These are phyloP conservation scores for Chrysanthemum makinoi DNA, from an alignment of 129 eudicot genomes.

Conservation along the genomic window DNA sequence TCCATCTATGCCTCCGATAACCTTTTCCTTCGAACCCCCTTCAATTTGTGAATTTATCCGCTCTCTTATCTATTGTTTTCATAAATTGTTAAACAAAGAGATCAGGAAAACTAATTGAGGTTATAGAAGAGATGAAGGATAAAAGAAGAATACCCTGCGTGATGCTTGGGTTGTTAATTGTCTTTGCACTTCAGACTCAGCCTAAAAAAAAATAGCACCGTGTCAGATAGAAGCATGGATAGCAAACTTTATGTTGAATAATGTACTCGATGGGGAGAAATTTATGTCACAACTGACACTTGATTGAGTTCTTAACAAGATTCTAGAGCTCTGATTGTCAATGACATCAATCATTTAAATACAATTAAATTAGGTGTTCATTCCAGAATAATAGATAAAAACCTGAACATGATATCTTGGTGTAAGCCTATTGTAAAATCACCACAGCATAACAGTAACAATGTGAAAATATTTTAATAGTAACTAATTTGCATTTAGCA, in stretches of 20 bases:
- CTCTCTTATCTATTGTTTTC: conserved; percentile 28
- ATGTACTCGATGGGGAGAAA: too few species aligned
- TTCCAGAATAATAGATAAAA: too few species aligned
- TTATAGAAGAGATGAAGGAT: conserved; percentile 2
- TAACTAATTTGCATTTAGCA: too few species aligned
- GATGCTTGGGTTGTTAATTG: conserved; percentile 40
- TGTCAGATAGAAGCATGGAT: conserved; percentile 7
- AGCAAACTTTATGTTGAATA: neutral
- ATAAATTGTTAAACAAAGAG: conserved; percentile 9
- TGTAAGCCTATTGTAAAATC: too few species aligned
- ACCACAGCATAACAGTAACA: too few species aligned
- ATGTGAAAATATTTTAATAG: too few species aligned
- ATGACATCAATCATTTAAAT: conserved; percentile 2
- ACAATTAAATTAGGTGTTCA: too few species aligned
- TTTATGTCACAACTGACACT: neutral
- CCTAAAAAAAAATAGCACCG: conserved; percentile 21
- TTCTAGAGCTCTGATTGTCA: neutral
- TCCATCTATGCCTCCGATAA: conserved; percentile 34
- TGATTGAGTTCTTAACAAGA: neutral
- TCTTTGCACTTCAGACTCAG: conserved; percentile 37
- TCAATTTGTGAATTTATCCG: conserved; percentile 38
- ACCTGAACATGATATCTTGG: too few species aligned
- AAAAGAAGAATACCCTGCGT: conserved; percentile 31
- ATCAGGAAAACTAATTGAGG: neutral
- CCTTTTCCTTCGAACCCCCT: conserved; percentile 26